Evolutionary conservation across 1,284 basidiomycete species (phyloP).

Genomic region (Ustilago nuda): DNA sequence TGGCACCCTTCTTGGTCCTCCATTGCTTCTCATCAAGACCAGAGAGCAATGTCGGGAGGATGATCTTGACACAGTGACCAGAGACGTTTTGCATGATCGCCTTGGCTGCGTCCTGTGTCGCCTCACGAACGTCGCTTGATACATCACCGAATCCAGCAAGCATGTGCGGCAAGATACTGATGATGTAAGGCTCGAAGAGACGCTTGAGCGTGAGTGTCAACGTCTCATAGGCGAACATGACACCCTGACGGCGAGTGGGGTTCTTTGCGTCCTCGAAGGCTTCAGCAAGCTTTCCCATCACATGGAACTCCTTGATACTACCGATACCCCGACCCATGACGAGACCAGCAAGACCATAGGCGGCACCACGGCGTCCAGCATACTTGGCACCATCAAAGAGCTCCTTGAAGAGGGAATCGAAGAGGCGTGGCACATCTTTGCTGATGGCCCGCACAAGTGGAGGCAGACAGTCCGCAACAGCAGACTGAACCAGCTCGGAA

Average conservation of each 20-base stretch:
- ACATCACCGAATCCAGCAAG: slow-evolving; percentile 90
- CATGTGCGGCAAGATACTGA: slow-evolving; percentile 84
- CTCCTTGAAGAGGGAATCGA: slow-evolving; percentile 79
- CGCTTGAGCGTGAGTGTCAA: slow-evolving; percentile 86
- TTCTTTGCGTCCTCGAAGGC: slow-evolving; percentile 91
- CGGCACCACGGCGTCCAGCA: slow-evolving; percentile 89
- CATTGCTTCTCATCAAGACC: slow-evolving; percentile 98
- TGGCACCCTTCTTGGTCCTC: slow-evolving; percentile 97
- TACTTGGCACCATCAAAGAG: slow-evolving; percentile 77
- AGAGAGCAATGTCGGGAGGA: slow-evolving; percentile 87
- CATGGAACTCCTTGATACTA: slow-evolving; percentile 84
- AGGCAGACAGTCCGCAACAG: slow-evolving; percentile 88
- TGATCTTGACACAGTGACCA: slow-evolving; percentile 80
- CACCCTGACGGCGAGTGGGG: slow-evolving; percentile 88
- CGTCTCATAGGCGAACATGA: slow-evolving; percentile 90
- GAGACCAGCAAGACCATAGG: slow-evolving; percentile 93
- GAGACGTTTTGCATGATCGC: slow-evolving; percentile 92
- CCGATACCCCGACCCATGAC: slow-evolving; percentile 89
- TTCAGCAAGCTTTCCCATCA: slow-evolving; percentile 80
- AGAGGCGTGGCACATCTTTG: slow-evolving; percentile 72
- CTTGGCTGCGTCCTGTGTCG: slow-evolving; percentile 89
- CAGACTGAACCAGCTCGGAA: slow-evolving; percentile 94
- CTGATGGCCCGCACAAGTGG: slow-evolving; percentile 83
- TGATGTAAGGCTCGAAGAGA: slow-evolving; percentile 94
- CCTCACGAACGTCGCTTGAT: slow-evolving; percentile 89